phyloP scores from a whole-genome alignment of 306 rosid species.

The Prunus campanulata region DNA sequence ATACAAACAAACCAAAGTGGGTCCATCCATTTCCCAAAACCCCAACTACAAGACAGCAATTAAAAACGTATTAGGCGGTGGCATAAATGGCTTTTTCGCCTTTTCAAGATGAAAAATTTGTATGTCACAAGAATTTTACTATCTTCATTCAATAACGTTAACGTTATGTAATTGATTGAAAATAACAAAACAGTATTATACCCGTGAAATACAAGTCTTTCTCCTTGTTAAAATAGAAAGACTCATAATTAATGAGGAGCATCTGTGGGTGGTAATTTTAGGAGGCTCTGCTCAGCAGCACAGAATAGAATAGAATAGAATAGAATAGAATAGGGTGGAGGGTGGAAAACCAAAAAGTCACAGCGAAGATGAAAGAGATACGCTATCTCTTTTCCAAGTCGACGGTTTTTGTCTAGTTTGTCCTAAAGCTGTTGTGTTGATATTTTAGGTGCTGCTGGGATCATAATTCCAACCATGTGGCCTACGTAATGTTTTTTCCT shows the following conservation, averaged over 20 bases:
- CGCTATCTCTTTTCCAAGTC: background rate
- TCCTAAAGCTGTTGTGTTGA: background rate
- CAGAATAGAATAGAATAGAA: too few relatives aligned
- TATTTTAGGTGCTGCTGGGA: slow-evolving; percentile 4
- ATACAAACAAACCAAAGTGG: background rate
- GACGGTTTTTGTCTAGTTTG: background rate
- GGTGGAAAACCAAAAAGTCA: background rate
- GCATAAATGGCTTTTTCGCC: too few relatives aligned
- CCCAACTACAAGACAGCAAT: too few relatives aligned
- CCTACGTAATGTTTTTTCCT: background rate
- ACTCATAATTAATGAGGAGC: background rate
- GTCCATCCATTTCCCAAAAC: background rate
- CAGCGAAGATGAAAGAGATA: background rate
- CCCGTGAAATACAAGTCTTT: fast-evolving
- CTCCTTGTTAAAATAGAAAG: too few relatives aligned
- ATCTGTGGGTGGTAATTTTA: background rate
- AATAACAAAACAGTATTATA: fast-evolving
- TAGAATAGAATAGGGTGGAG: background rate
- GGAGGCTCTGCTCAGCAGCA: background rate
- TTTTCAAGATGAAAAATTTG: too few relatives aligned
- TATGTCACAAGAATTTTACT: fast-evolving
- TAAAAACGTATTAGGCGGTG: background rate
- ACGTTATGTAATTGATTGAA: too few relatives aligned
- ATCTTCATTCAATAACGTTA: too few relatives aligned
- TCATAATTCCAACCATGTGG: slow-evolving; percentile 6